phyloP scores from a whole-genome alignment of 306 rosid genomes.

The Geum urbanum region DNA sequence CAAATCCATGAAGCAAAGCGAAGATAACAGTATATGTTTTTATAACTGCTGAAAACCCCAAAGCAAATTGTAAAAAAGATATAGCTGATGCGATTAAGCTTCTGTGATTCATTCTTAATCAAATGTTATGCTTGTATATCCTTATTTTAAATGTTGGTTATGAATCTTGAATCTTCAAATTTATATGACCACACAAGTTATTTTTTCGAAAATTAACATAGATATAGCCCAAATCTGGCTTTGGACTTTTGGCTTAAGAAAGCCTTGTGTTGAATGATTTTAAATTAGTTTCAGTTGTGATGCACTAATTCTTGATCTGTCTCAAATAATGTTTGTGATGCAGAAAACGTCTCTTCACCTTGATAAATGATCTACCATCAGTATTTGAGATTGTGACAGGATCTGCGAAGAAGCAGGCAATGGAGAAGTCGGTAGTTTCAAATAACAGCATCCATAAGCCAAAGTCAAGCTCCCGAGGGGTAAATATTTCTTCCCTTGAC shows the following conservation, averaged over 20 bases:
- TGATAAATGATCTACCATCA: constrained; percentile 68
- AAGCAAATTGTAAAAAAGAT: background rate
- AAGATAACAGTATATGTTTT: background rate
- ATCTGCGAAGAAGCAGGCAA: constrained; percentile 40
- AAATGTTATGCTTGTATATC: background rate
- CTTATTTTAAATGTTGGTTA: background rate
- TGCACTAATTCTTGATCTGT: background rate
- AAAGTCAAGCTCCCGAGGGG: constrained; percentile 64
- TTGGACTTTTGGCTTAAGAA: background rate
- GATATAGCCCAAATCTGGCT: background rate
- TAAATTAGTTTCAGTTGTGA: background rate
- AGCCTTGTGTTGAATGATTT: background rate
- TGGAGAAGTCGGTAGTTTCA: constrained; percentile 55
- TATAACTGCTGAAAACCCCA: background rate
- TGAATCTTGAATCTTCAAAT: background rate
- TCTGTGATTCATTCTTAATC: background rate
- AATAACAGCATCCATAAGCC: constrained; percentile 56
- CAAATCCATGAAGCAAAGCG: background rate
- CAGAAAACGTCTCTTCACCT: constrained; percentile 51
- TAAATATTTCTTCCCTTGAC: constrained; percentile 19
- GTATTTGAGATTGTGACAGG: constrained; percentile 57
- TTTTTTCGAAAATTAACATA: background rate
- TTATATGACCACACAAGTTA: background rate
- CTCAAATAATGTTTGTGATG: constrained; percentile 15
- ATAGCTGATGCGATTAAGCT: background rate